Evolutionary conservation across 176 grass and related monocot species (phyloP), one percentile per base, ranked within the genome.

Genomic region (Otatea glauca): DNA sequence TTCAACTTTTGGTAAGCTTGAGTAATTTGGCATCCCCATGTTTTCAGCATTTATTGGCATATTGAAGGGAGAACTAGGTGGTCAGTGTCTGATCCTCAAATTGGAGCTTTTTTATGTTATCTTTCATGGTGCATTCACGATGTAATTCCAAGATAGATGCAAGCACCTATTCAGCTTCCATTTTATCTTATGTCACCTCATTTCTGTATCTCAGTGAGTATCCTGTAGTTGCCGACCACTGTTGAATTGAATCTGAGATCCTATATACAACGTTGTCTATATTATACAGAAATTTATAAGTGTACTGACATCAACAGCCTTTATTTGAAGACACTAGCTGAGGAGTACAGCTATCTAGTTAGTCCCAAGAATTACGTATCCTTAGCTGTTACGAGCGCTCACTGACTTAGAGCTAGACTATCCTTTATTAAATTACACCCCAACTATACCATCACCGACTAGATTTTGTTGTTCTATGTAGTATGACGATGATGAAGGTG

Each of bases 401-500:
- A 63, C 58, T 61, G 58, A 25, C 21, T 13, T 63, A 45, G 54
- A 37, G 80, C 37, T 59, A 44, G 14, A 27, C 24, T 60, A 7
- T 15, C 62, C 27, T 59, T 17, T 47, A 63, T 73, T 73, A 34
- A 0, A 27, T 16, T n/a, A 18, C 29, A 18, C 56, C 56, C 20
- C 61, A 74, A 35, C 8, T 32, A 20, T 13, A 65, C 41, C 65
- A 67, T 27, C n/a, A 49, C 18, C 20, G 72, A 49, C 78, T 69
- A 65, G 8, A 77, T 79, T 41, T 72, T 83, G 20, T 68, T 80
- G 78, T 58, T 83, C 51, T 48, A 56, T 84, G 69, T 55, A 99
- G 96, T 99, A 99, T 75, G 96, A 99, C 32, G 96, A 96, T 79
- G 96, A 99, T 76, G 93, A 99, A 91, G 89, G 93, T 65, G 96